Conservation (phyloP, 2,329 filamentous ascomycete species). For the Zopfia rhizophila region DNA sequence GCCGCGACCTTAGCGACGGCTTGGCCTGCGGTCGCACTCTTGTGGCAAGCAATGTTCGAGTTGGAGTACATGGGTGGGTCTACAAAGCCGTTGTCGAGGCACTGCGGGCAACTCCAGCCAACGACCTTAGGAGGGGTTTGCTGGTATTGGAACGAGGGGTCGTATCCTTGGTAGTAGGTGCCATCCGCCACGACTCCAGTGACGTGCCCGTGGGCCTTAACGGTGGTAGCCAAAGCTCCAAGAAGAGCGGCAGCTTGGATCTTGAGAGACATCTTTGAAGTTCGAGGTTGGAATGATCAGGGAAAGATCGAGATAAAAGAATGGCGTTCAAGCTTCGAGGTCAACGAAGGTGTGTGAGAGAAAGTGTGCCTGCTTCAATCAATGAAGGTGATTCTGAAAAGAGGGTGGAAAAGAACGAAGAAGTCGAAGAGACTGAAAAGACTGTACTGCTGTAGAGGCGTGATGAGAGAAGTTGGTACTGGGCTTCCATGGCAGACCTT, state of each 20-base stretch:
- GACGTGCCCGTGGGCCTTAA: slow-evolving; percentile 58
- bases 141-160: slow-evolving; percentile 52
- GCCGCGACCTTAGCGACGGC: slow-evolving; percentile 66
- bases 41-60: slow-evolving; percentile 70
- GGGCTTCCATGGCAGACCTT: too few relatives aligned
- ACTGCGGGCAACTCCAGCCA: slow-evolving; percentile 64
- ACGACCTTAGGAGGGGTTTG: slow-evolving; percentile 52
- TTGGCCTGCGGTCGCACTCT: slow-evolving; percentile 61
- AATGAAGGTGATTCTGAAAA: slow-evolving; percentile 27
- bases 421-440: slow-evolving; percentile 33
- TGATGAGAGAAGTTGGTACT: too few relatives aligned
- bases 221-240: slow-evolving; percentile 49
- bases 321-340: slow-evolving; percentile 33
- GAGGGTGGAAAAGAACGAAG: slow-evolving; percentile 35
- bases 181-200: slow-evolving; percentile 58
- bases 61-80: slow-evolving; percentile 58
- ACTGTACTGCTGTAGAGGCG: slow-evolving; percentile 14
- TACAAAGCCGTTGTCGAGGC: slow-evolving; percentile 65
- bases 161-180: slow-evolving; percentile 56
- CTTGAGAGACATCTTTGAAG: slow-evolving; percentile 40
- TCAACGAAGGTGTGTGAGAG: slow-evolving; percentile 36
- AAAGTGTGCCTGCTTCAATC: slow-evolving; percentile 39
- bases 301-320: slow-evolving; percentile 13
- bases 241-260: slow-evolving; percentile 43
- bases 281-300: slow-evolving; percentile 5